These are phyloP conservation scores for Phytophthora fragariaefolia DNA, from an alignment of 352 stramenopile species.

Conservation along the genomic window DNA sequence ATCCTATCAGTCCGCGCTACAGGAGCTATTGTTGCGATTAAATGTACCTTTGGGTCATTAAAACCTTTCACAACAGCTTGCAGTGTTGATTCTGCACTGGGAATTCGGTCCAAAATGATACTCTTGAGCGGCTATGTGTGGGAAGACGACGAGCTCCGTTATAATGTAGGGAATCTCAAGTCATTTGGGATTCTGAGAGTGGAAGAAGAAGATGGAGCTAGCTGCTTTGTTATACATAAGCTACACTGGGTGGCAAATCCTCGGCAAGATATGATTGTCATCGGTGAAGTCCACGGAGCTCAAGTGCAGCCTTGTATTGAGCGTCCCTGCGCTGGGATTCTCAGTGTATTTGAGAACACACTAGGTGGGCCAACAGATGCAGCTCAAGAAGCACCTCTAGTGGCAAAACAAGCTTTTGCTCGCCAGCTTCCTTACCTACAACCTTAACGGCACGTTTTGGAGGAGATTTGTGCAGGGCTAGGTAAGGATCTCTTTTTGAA, in stretches of 20 bases:
- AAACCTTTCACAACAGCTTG: conserved; percentile 5
- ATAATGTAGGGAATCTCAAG: conserved; percentile 7
- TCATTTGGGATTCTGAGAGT: conserved; percentile 13
- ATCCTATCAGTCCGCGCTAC: conserved; percentile 18
- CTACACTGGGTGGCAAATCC: background rate
- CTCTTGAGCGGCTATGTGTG: conserved; percentile 11
- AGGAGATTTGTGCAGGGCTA: too few relatives aligned
- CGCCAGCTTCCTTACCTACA: background rate
- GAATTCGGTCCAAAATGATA: conserved; percentile 10
- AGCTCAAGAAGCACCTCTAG: too few relatives aligned
- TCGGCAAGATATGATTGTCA: conserved; percentile 12
- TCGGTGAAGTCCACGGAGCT: conserved; percentile 2
- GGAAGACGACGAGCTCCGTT: conserved; percentile 2
- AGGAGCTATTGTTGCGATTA: conserved; percentile 11
- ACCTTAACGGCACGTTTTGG: too few relatives aligned
- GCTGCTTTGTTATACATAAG: conserved; percentile 3
- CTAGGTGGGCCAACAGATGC: conserved; percentile 1
- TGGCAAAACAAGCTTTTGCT: background rate
- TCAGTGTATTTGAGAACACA: background rate
- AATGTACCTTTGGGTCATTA: conserved; percentile 14
- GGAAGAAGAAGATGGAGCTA: conserved; percentile 3
- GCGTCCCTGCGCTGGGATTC: conserved; percentile 3
- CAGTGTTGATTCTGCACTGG: conserved; percentile 17
- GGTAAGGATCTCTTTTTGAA: too few relatives aligned
- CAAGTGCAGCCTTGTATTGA: background rate